Conservation (phyloP, 2,329 filamentous ascomycete genomes). For the Trichoderma lentiforme region DNA sequence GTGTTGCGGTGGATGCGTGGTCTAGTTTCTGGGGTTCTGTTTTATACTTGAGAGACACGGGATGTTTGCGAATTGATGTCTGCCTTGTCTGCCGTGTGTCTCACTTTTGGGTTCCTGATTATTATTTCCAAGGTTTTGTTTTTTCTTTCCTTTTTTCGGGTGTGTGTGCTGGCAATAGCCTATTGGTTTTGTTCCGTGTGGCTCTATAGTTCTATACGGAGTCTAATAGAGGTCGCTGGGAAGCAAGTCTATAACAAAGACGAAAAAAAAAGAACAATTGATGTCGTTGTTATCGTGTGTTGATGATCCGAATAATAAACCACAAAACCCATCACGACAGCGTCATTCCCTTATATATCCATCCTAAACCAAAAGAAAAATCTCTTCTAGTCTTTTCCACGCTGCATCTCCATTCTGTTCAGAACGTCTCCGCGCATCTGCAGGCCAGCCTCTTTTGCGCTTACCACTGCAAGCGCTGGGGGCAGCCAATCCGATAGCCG, state of each 20-base stretch:
- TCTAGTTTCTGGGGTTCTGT: not conserved
- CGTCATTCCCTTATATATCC: not conserved
- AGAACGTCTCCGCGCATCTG: conserved; percentile 6
- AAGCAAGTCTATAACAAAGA: not conserved
- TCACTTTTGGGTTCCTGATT: not conserved
- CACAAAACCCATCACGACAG: not conserved
- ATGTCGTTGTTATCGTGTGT: not conserved
- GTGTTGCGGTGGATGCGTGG: not conserved
- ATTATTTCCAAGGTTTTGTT: not conserved
- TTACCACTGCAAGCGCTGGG: not conserved
- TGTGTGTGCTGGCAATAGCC: not conserved
- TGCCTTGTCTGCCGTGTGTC: not conserved
- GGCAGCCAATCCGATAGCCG: not conserved
- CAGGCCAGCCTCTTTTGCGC: not conserved
- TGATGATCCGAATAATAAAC: not conserved
- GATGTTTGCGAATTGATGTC: not conserved
- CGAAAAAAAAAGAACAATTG: not conserved
- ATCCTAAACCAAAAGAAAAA: not conserved
- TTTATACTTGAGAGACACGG: not conserved
- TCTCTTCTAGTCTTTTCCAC: not conserved
- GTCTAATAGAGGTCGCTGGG: not conserved
- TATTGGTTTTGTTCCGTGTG: not conserved
- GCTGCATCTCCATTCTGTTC: not conserved
- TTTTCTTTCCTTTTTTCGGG: not conserved
- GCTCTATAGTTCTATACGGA: not conserved